These are phyloP conservation scores for Stygiomarasmius scandens DNA, from an alignment of 1,284 basidiomycete genomes.

Conservation along the genomic window DNA sequence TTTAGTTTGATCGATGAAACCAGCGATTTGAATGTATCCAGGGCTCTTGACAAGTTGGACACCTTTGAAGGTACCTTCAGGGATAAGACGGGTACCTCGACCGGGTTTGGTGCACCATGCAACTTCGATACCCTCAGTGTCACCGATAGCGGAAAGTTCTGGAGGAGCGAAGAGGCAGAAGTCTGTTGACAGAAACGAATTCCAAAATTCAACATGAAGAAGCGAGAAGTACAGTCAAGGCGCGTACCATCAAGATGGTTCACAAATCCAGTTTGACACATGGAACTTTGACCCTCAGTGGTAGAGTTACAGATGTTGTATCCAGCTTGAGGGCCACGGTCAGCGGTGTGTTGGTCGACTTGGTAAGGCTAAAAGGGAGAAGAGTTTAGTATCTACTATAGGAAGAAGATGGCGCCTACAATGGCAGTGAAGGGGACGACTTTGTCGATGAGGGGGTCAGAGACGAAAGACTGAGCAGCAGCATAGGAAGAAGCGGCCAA, in stretches of 20 bases:
- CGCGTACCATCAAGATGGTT: conserved; percentile 29
- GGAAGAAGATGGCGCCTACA: conserved; percentile 7
- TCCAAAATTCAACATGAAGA: neutral
- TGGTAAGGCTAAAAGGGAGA: conserved; percentile 31
- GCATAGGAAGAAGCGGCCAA: conserved; percentile 12
- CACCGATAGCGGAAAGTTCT: conserved; percentile 49
- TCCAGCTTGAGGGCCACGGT: conserved; percentile 53
- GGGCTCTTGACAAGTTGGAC: conserved; percentile 60
- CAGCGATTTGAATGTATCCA: conserved; percentile 65
- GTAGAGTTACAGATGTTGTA: conserved; percentile 68
- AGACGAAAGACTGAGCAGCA: conserved; percentile 22
- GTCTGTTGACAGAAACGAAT: conserved; percentile 31
- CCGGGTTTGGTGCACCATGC: conserved; percentile 64
- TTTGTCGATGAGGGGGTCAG: conserved; percentile 23
- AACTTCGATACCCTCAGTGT: conserved; percentile 61
- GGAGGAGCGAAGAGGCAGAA: conserved; percentile 60
- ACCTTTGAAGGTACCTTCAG: conserved; percentile 48
- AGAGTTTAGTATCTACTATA: neutral
- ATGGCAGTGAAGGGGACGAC: conserved; percentile 20
- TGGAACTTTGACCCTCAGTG: conserved; percentile 51
- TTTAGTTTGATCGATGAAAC: conserved; percentile 62
- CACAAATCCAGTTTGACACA: conserved; percentile 58
- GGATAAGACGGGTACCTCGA: conserved; percentile 60
- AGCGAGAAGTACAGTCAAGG: conserved; percentile 18
- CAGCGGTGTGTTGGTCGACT: conserved; percentile 39